These are phyloP conservation scores for Haplosporangium sp. DNA, from an alignment of 371 early-diverging fungal species.

Conservation along the genomic window DNA sequence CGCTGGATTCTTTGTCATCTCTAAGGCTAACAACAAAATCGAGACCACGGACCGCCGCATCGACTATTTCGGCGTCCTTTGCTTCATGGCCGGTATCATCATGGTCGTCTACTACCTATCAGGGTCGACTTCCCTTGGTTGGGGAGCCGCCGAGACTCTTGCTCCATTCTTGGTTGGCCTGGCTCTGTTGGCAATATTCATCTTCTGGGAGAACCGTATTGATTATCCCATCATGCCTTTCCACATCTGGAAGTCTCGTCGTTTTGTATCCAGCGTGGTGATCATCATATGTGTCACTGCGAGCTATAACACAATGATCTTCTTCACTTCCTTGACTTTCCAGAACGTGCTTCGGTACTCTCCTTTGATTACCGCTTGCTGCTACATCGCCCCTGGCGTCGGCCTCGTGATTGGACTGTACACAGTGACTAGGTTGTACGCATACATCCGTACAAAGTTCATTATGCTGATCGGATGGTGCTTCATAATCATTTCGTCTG, in stretches of 20 bases:
- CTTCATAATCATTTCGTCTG: constrained; percentile 13
- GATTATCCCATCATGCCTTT: constrained; percentile 56
- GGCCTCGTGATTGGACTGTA: constrained; percentile 31
- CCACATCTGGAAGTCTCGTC: constrained; percentile 52
- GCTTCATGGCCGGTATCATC: constrained; percentile 41
- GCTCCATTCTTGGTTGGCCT: constrained; percentile 52
- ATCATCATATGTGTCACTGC: constrained; percentile 48
- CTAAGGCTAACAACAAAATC: constrained; percentile 16
- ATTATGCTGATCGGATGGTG: constrained; percentile 23
- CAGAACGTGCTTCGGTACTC: constrained; percentile 49
- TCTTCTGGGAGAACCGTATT: constrained; percentile 51
- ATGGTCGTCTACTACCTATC: constrained; percentile 38
- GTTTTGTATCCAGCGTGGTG: constrained; percentile 44
- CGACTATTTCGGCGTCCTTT: constrained; percentile 20
- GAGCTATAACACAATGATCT: constrained; percentile 53
- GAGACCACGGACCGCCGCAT: constrained; percentile 25
- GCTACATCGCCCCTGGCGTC: constrained; percentile 38
- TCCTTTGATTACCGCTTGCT: constrained; percentile 42
- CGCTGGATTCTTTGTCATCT: constrained; percentile 34
- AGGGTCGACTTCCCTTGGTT: constrained; percentile 32
- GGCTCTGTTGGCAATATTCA: constrained; percentile 38
- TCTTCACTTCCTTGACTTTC: constrained; percentile 56
- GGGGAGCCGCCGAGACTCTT: constrained; percentile 37
- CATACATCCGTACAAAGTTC: constrained; percentile 23
- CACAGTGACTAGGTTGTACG: constrained; percentile 23